Base-by-base conservation (phyloP, 306 rosid genomes). In the Aeschynomene evenia region DNA sequence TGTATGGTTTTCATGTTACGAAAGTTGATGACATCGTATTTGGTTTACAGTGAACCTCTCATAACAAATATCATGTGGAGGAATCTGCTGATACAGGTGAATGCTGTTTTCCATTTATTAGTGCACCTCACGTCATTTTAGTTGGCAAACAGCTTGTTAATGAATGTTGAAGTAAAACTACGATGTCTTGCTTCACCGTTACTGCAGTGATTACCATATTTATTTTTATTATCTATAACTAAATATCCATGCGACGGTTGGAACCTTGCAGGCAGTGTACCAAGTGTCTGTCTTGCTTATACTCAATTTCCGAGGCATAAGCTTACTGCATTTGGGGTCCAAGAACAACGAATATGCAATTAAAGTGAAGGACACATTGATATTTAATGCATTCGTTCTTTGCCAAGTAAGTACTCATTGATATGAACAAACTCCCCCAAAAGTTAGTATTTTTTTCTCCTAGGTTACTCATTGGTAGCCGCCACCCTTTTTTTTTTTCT, bases 31-130 rank as follows among this genome's bases (percentile, higher is more conserved):
- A 36, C 57, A 10, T 74, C 45, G 73, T 62, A n/a, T 71, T 5
- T 51, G 21, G 60, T 83, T 67, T 63, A 20, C 90, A 93, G 98
- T 34, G 98, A 94, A 71, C 95, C 98, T 49, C 96, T 94, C 6
- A 77, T 94, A 52, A 84, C 98, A 54, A 94, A 94, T 70, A 81
- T 94, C 49, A 88, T 94, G 97, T 90, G 98, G 98, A 88, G 98
- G 81, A 94, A 94, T 72, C 77, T 94, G 79, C 72, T 90, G 72
- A 57, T 94, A 61, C 98, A 94, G 97, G 98, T 90, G 81, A 60
- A 14, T 50, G 51, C 8, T 19, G 29, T 24, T 71, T 72, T 62
- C 64, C 58, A 79, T 72, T 36, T 60, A 63, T 28, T 51, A 12
- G 51, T 18, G 20, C 39, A 7, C 12, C 34, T 36, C 28, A 58